Evolutionary conservation across 2,329 filamentous ascomycete species (phyloP), one percentile per base, ranked within the genome.

Genomic region (Nannizziopsis arthrosporioides): DNA sequence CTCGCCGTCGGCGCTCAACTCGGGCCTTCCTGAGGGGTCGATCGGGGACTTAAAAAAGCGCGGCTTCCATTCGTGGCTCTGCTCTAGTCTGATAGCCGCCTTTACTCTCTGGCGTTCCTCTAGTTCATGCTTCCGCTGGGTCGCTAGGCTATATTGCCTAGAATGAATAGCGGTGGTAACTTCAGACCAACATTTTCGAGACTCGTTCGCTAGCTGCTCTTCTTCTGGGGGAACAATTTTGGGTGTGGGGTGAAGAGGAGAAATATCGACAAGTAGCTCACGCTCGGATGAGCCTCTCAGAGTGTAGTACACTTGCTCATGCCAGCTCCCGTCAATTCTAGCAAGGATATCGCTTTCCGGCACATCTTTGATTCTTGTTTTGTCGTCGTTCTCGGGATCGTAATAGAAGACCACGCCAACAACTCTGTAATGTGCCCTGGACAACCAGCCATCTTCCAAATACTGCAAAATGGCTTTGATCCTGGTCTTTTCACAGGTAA

Each of bases 381-480:
- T 86, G 62, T 78, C 78, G 63, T 96, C 90, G 50, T 89, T 90
- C 17, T 85, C 79, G 0, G 88, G 84, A 59, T 94, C 84, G 57
- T 94, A 94, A 43, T 77, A 82, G 74, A 94, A 98, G 48, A 96
- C 76, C 47, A 95, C 80, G 14, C 92, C 92, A 52, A 93, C 81
- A 32, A 98, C 83, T 61, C 84, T 88, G 67, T 96, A 94, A 57
- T 93, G 90, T 15, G 86, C 79, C 55, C 86, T 85, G 41, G 89
- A 86, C 27, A 96, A 75, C 89, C 92, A 98, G 43, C 89, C 88
- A 58, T 96, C 90, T 60, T 96, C 90, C 48, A 89, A 72, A 63
- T 98, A 98, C 59, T 93, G 82, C 41, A 98, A 69, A 54, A 98
- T 94, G 14, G 82, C 84, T 70, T 96, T 96, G 56, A 94, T 78